phyloP scores from a whole-genome alignment of 2,329 filamentous ascomycete species.

The Fusarium mangiferae region DNA sequence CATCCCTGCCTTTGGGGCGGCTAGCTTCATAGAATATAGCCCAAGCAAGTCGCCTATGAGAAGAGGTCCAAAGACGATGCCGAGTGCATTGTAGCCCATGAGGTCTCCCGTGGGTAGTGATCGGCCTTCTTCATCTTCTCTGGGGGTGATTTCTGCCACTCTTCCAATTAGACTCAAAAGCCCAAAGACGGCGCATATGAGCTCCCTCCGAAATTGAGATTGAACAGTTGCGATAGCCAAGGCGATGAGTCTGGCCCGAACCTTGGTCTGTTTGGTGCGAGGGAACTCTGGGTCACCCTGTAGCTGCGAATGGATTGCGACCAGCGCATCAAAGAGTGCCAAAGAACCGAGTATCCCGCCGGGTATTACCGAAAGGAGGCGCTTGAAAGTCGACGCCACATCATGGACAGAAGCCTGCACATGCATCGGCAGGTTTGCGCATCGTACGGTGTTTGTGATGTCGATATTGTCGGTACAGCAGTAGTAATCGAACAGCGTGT shows the following conservation, averaged over 20 bases:
- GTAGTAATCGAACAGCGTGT: slow-evolving; percentile 72
- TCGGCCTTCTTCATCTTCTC: slow-evolving; percentile 62
- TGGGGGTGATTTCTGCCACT: slow-evolving; percentile 62
- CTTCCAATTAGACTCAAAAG: slow-evolving; percentile 70
- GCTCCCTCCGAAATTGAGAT: slow-evolving; percentile 68
- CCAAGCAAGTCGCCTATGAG: slow-evolving; percentile 68
- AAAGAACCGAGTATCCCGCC: slow-evolving; percentile 74
- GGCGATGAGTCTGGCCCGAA: slow-evolving; percentile 73
- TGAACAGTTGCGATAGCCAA: slow-evolving; percentile 69
- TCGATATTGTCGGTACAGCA: slow-evolving; percentile 59
- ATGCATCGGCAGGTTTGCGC: slow-evolving; percentile 68
- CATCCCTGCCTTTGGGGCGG: slow-evolving; percentile 54
- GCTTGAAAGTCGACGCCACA: slow-evolving; percentile 74
- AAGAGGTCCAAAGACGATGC: slow-evolving; percentile 73
- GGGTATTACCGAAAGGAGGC: slow-evolving; percentile 69
- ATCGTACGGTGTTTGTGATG: slow-evolving; percentile 67
- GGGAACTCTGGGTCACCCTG: slow-evolving; percentile 62
- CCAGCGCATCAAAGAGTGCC: slow-evolving; percentile 68
- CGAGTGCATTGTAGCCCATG: slow-evolving; percentile 72
- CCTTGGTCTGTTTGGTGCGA: slow-evolving; percentile 63
- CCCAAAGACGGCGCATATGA: slow-evolving; percentile 75
- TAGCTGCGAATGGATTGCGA: slow-evolving; percentile 68
- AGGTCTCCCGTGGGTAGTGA: slow-evolving; percentile 66
- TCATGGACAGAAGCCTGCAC: slow-evolving; percentile 71
- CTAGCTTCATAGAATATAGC: slow-evolving; percentile 60